phyloP scores from a whole-genome alignment of 495 filamentous ascomycete genomes.

The Lophiostoma macrostomum region DNA sequence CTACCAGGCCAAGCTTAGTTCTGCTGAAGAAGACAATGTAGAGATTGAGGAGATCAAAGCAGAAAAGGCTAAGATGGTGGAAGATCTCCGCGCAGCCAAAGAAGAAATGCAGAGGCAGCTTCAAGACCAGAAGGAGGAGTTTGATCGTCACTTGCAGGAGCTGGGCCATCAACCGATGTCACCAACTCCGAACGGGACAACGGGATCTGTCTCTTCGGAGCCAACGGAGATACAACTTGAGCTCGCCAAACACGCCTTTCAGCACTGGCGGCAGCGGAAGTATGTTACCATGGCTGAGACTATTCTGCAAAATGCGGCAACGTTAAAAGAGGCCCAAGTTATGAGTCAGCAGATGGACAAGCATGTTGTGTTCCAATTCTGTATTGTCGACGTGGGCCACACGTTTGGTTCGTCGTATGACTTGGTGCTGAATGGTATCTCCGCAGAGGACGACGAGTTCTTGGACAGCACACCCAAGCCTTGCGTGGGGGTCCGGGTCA shows the following conservation, averaged over 20 bases:
- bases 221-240: conserved; percentile 67
- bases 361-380: conserved; percentile 91
- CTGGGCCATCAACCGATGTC: conserved; percentile 46
- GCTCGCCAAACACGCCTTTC: conserved; percentile 60
- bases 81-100: conserved; percentile 71
- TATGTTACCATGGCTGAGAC: conserved; percentile 96
- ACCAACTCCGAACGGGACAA: no score
- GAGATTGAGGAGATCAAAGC: conserved; percentile 80
- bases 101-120: conserved; percentile 69
- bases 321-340: conserved; percentile 91
- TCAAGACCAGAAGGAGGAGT: conserved; percentile 54
- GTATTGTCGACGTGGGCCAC: conserved; percentile 84
- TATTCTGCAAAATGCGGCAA: conserved; percentile 79
- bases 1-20: conserved; percentile 75
- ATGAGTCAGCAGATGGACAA: conserved; percentile 98
- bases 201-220: conserved; percentile 47
- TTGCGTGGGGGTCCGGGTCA: conserved; percentile 84
- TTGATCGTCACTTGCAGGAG: conserved; percentile 65
- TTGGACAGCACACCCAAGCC: conserved; percentile 83
- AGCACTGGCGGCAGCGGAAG: conserved; percentile 77
- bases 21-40: conserved; percentile 69
- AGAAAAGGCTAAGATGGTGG: conserved; percentile 85
- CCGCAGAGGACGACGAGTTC: conserved; percentile 79
- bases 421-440: conserved; percentile 87
- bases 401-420: conserved; percentile 90